These are phyloP conservation scores for Sphaerobolus stellatus DNA, from an alignment of 1,284 basidiomycete species.

Conservation along the genomic window DNA sequence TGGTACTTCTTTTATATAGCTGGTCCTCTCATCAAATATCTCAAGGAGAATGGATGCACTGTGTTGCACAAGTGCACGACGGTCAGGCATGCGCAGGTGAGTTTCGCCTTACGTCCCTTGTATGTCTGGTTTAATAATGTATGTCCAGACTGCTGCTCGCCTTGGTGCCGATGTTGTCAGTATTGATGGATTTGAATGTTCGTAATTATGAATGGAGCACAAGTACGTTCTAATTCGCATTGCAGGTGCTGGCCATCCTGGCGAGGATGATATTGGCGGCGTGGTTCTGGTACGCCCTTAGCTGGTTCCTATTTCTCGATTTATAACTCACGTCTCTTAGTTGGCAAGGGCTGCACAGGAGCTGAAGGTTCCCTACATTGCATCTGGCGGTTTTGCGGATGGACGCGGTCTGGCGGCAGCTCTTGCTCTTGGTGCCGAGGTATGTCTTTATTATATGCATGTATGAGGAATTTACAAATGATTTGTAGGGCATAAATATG, in stretches of 20 bases:
- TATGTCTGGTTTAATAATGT: background rate
- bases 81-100: slow-evolving; percentile 79
- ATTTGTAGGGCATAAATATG: slow-evolving; percentile 76
- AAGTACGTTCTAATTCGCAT: background rate
- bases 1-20: slow-evolving; percentile 41
- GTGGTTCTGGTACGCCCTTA: slow-evolving; percentile 69
- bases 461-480: background rate
- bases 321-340: slow-evolving; percentile 36
- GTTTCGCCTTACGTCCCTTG: slow-evolving; percentile 10
- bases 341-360: slow-evolving; percentile 87
- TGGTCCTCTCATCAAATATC: slow-evolving; percentile 75
- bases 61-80: slow-evolving; percentile 93
- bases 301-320: background rate
- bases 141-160: slow-evolving; percentile 63
- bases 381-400: slow-evolving; percentile 86
- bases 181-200: slow-evolving; percentile 89
- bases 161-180: slow-evolving; percentile 84
- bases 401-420: slow-evolving; percentile 81
- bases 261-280: slow-evolving; percentile 92
- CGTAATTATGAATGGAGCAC: slow-evolving; percentile 18
- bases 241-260: slow-evolving; percentile 87
- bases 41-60: slow-evolving; percentile 74
- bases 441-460: slow-evolving; percentile 37
- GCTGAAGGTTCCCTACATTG: slow-evolving; percentile 82
- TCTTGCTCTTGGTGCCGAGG: slow-evolving; percentile 79